Conservation (phyloP, 225 moss, liverwort and hornwort species). For the Lunularia cruciata region DNA sequence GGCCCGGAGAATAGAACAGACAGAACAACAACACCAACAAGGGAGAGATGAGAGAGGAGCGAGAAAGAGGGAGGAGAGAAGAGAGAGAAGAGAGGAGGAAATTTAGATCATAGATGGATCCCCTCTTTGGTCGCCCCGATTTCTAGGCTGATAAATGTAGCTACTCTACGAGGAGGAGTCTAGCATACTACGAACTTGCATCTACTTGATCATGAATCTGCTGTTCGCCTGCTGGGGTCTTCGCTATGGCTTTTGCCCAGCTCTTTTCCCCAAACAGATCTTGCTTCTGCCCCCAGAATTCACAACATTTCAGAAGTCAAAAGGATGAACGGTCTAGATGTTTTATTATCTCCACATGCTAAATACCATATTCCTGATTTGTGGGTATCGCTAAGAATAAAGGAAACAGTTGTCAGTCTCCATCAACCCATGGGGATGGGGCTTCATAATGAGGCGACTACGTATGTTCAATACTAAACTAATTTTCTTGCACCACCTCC, state of each 20-base stretch:
- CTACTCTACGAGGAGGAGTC: neutral
- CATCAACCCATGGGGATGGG: neutral
- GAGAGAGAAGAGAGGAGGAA: neutral
- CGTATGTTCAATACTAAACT: neutral
- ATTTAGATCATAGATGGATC: conserved; percentile 4
- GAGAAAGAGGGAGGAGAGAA: neutral
- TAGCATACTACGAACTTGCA: neutral
- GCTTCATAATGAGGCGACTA: neutral
- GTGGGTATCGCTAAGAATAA: conserved; percentile 11
- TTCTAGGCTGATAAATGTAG: neutral
- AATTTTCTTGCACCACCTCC: neutral
- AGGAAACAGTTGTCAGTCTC: conserved; percentile 19
- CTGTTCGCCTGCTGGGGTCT: neutral
- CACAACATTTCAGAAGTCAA: conserved; percentile 14
- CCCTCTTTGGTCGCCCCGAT: neutral
- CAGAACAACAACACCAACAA: neutral
- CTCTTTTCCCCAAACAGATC: conserved; percentile 10
- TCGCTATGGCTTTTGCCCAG: neutral
- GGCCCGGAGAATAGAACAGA: conserved; percentile 1
- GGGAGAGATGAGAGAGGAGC: conserved; percentile 18
- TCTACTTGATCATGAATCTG: neutral
- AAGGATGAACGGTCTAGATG: conserved; percentile 9
- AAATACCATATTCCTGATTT: neutral
- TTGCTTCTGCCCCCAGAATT: neutral
- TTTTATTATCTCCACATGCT: neutral